Conservation (phyloP, 768 basidiomycete species). For the Aureoboletus auriporus region DNA sequence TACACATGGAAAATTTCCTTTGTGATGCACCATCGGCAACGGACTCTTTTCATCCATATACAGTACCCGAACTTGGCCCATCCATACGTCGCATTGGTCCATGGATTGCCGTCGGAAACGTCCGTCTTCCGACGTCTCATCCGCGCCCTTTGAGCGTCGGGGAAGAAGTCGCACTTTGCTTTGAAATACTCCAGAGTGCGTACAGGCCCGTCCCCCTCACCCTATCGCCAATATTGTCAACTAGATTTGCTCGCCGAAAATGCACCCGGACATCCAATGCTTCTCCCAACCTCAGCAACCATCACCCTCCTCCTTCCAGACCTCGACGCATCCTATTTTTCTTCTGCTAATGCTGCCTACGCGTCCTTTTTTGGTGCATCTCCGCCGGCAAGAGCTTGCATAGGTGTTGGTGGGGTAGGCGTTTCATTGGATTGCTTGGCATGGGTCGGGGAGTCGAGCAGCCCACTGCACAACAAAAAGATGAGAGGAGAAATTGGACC, state of each 20-base stretch:
- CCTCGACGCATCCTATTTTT: conserved; percentile 65
- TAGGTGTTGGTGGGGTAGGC: conserved; percentile 62
- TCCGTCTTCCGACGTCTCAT: conserved; percentile 30
- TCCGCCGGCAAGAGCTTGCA: conserved; percentile 93
- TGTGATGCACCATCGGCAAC: background rate
- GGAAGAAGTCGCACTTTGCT: conserved; percentile 70
- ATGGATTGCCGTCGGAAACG: conserved; percentile 72
- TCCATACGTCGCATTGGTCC: conserved; percentile 35
- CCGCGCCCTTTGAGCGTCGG: conserved; percentile 57
- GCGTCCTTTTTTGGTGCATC: conserved; percentile 80
- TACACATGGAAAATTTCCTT: conserved; percentile 11
- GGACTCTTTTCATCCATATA: background rate
- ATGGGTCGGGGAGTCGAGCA: conserved; percentile 32
- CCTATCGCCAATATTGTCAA: background rate
- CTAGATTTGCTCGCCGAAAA: conserved; percentile 51
- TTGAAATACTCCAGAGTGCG: conserved; percentile 58
- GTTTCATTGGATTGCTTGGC: conserved; percentile 81
- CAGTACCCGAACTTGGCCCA: conserved; percentile 4
- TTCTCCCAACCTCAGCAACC: conserved; percentile 38
- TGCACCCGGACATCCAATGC: conserved; percentile 29
- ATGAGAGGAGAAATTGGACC: conserved; percentile 27
- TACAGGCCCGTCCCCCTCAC: background rate
- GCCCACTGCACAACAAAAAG: conserved; percentile 10
- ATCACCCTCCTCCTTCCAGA: conserved; percentile 82
- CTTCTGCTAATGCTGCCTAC: conserved; percentile 74